These are phyloP conservation scores for Bruguiera sexangula DNA, from an alignment of 345 rosid species.

Conservation along the genomic window DNA sequence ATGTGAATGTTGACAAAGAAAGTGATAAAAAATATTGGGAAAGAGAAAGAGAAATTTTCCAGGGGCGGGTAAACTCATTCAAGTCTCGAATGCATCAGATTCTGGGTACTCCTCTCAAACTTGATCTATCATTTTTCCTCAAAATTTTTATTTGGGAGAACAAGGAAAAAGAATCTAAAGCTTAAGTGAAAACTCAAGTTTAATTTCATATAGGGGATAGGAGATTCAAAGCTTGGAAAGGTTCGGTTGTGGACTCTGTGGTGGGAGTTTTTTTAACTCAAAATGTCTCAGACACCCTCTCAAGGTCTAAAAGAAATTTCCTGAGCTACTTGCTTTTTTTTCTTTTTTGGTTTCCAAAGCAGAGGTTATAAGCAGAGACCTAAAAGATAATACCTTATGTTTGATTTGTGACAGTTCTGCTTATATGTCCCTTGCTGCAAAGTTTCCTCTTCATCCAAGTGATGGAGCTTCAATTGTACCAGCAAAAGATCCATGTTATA, in stretches of 20 bases:
- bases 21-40: too few species aligned
- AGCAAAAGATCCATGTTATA: conserved; percentile 19
- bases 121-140: too few species aligned
- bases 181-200: too few species aligned
- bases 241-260: conserved; percentile 96
- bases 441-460: conserved; percentile 47
- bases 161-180: too few species aligned
- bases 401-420: conserved; percentile 66
- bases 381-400: too few species aligned
- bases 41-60: too few species aligned
- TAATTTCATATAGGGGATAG: conserved; percentile 63
- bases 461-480: conserved; percentile 2
- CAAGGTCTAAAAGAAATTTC: conserved; percentile 51
- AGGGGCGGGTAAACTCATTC: too few species aligned
- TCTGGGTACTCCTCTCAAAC: too few species aligned
- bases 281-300: conserved; percentile 93
- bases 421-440: conserved; percentile 81
- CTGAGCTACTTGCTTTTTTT: too few species aligned
- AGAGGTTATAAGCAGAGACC: conserved; percentile 3
- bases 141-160: too few species aligned
- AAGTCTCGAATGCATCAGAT: too few species aligned
- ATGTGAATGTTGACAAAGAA: too few species aligned
- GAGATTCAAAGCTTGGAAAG: conserved; percentile 97
- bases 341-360: background rate
- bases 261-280: conserved; percentile 96